A percentile compares a stretch with the other conserved stretches of the same genome.
phyloP scores from a whole-genome alignment of 345 rosid genomes.

The Populus alba region DNA sequence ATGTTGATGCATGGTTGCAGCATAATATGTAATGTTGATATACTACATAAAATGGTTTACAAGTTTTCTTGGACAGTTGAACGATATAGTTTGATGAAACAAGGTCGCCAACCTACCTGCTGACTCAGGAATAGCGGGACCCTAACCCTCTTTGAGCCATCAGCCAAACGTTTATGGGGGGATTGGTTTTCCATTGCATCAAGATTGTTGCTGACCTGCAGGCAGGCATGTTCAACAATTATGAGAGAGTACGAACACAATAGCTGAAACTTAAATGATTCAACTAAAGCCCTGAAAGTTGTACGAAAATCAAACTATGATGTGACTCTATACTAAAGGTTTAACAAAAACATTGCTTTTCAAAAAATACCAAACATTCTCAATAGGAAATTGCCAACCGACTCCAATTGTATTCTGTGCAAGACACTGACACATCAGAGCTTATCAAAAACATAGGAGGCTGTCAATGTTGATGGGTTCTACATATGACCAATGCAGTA shows the following conservation, averaged over 20 bases:
- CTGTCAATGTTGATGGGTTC: not conserved
- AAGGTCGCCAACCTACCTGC: constrained; percentile 32
- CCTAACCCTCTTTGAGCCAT: constrained; percentile 81
- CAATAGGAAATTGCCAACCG: not conserved
- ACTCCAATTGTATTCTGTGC: not conserved
- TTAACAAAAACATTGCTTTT: not conserved
- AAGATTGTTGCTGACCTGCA: constrained; percentile 48
- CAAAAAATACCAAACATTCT: not conserved
- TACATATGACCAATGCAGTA: not conserved
- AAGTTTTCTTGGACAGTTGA: not conserved
- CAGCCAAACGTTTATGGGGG: constrained; percentile 71
- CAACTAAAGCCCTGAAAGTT: not conserved
- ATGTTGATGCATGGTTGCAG: not conserved
- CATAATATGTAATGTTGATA: not conserved
- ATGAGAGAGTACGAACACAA: not conserved
- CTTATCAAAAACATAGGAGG: not conserved
- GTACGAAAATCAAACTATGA: not conserved
- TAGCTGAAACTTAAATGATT: not conserved
- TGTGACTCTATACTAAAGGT: not conserved
- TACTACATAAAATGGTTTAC: not conserved
- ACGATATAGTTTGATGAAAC: not conserved
- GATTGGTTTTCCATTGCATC: constrained; percentile 49
- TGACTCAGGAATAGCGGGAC: constrained; percentile 52
- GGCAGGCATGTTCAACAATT: constrained; percentile 11
- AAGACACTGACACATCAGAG: not conserved